Base-by-base conservation (phyloP, 257 asterid species). In the Asclepias syriaca region DNA sequence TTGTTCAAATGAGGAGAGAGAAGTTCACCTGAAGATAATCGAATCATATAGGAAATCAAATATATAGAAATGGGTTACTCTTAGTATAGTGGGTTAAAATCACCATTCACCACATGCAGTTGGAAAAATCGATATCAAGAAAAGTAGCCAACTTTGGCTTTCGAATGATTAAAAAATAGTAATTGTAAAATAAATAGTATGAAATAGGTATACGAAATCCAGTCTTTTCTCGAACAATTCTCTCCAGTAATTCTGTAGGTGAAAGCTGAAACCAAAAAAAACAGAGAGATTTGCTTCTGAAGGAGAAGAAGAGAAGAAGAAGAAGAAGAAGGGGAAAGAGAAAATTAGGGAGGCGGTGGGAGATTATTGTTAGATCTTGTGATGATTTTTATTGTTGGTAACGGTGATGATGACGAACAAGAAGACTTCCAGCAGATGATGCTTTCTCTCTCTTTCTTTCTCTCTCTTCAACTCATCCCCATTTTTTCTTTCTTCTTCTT, bases 1-100 rank as follows among this genome's bases (percentile, higher is more conserved):
- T 49, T 9, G 72, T 67, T 72, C 15, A 72, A 64, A 80, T 75
- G 56, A 65, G 65, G 78, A 46, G 72, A 66, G 81, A 66, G 81
- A 77, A 65, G 73, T 39, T 80, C 70, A 91, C 96, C 89, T 34
- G 79, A 69, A 15, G 78, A 79, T 24, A 77, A 72, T 74, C 83
- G 69, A 37, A 81, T 54, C 32, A 75, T 57, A 34, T 22, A 65
- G 34, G 83, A 77, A 71, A 77, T 69, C 40, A 64, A 77, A 79
- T 22, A 70, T 60, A 85, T 79, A 14, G 84, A 81, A 89, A 84
- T 85, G 78, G 78, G 74, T 84, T 54, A 9, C 24, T 19, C 58
- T 19, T 80, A 81, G 63, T 57, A 63, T 58, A 72, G 65, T 43
- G 65, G 7, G 10, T 59, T 67, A 64, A 59, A 72, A 43, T 43